These are phyloP conservation scores for Marasmius oreades DNA, from an alignment of 1,284 basidiomycete genomes.

Conservation along the genomic window DNA sequence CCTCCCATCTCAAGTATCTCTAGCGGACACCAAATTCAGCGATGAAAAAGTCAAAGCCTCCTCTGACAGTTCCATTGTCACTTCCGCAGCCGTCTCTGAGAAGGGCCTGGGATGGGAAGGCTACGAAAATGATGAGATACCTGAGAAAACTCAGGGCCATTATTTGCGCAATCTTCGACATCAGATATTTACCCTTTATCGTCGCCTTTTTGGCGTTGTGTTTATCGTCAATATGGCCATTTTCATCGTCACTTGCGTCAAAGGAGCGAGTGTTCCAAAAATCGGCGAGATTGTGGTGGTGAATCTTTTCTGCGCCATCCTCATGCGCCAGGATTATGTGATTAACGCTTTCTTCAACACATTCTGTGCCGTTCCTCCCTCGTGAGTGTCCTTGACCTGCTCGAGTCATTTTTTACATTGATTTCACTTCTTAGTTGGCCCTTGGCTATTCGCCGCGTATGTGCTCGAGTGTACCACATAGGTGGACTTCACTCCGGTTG, in stretches of 20 bases:
- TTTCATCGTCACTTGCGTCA: conserved; percentile 42
- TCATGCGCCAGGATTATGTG: conserved; percentile 63
- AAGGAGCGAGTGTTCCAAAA: conserved; percentile 40
- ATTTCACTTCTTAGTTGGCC: conserved; percentile 43
- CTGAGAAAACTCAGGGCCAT: conserved; percentile 47
- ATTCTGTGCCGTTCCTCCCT: conserved; percentile 44
- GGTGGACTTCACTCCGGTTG: conserved; percentile 57
- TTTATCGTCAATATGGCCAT: conserved; percentile 52
- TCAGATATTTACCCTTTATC: conserved; percentile 52
- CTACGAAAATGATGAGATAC: conserved; percentile 46
- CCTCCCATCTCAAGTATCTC: background rate
- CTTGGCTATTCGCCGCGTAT: conserved; percentile 45
- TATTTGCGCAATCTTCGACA: conserved; percentile 48
- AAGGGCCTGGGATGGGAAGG: conserved; percentile 43
- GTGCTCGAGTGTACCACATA: conserved; percentile 55
- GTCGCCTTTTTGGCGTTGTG: conserved; percentile 53
- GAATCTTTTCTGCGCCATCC: conserved; percentile 51
- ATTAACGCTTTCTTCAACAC: conserved; percentile 54
- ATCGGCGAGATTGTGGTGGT: conserved; percentile 47
- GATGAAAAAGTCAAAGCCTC: background rate
- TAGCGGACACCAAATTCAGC: background rate
- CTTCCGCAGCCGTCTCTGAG: conserved; percentile 18
- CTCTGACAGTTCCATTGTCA: background rate
- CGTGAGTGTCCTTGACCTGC: conserved; percentile 28
- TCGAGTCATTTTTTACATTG: conserved; percentile 6